Evolutionary conservation across 148 eudicot species (phyloP).

Genomic region (Rhododendron griersonianum): DNA sequence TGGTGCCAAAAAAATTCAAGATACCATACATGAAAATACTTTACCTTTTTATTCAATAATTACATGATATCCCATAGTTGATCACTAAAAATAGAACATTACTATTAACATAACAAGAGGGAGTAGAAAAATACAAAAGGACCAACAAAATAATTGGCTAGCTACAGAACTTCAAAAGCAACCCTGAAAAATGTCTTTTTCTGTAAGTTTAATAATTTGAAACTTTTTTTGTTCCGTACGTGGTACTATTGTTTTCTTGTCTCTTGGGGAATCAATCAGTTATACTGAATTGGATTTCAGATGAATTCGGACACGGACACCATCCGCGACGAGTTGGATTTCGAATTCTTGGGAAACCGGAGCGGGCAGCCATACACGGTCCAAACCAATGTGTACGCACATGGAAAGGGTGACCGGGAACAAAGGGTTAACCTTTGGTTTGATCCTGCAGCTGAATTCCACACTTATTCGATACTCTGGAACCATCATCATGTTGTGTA

Average conservation of each 20-base stretch:
- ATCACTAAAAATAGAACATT: not conserved
- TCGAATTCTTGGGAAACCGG: conserved; percentile 84
- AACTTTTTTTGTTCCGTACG: not conserved
- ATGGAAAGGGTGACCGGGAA: conserved; percentile 75
- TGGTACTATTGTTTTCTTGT: not conserved
- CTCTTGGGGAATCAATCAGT: not conserved
- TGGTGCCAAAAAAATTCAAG: not conserved
- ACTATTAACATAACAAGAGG: not conserved
- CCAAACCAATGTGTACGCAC: conserved; percentile 69
- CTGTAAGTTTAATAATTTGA: not conserved
- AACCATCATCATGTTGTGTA: conserved; percentile 57
- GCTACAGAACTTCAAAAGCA: not conserved
- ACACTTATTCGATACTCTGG: conserved; percentile 70
- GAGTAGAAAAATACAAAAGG: not conserved
- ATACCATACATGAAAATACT: not conserved
- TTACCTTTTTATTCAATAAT: not conserved
- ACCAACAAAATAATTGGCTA: not conserved
- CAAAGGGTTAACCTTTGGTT: conserved; percentile 87
- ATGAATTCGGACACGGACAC: conserved; percentile 71
- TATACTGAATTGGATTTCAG: conserved; percentile 21
- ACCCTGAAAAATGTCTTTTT: not conserved
- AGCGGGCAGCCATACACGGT: conserved; percentile 85
- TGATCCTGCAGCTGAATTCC: conserved; percentile 69
- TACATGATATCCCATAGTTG: not conserved
- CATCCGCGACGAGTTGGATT: conserved; percentile 72